Percentiles rank a stretch among this genome's conserved stretches.
Evolutionary conservation across 176 grass and related monocot genomes (phyloP).

Genomic region (Cenchrus fungigraminus): DNA sequence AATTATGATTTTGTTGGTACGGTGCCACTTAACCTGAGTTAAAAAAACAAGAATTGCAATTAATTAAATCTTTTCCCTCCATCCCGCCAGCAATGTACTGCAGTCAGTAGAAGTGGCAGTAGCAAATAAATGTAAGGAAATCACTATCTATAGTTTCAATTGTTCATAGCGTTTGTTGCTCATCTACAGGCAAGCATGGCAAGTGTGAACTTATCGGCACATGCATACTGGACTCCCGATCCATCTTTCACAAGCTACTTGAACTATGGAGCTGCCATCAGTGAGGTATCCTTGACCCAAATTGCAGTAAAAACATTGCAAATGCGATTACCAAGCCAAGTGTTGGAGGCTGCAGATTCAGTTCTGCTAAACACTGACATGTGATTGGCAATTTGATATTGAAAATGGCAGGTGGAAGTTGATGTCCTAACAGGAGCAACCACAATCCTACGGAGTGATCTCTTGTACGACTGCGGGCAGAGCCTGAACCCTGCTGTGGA

Average conservation of each 20-base stretch:
- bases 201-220: slow-evolving; percentile 64
- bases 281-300: slow-evolving; percentile 56
- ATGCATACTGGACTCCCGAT: slow-evolving; percentile 66
- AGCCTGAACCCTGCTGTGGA: slow-evolving; percentile 92
- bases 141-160: neutral
- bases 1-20: neutral
- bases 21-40: neutral
- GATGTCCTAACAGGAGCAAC: slow-evolving; percentile 82
- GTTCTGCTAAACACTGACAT: neutral
- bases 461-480: slow-evolving; percentile 78
- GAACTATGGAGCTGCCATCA: slow-evolving; percentile 75
- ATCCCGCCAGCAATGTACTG: neutral
- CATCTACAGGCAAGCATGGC: slow-evolving; percentile 56
- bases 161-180: slow-evolving; percentile 19
- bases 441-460: slow-evolving; percentile 71
- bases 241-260: slow-evolving; percentile 49
- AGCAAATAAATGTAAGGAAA: neutral
- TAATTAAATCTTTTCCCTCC: neutral
- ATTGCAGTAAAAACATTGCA: neutral
- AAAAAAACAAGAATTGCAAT: neutral
- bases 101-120: neutral
- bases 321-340: neutral
- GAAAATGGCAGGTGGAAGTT: slow-evolving; percentile 65
- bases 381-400: slow-evolving; percentile 8
- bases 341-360: neutral